phyloP scores from a whole-genome alignment of 495 filamentous ascomycete species.

The Talaromyces adpressus region DNA sequence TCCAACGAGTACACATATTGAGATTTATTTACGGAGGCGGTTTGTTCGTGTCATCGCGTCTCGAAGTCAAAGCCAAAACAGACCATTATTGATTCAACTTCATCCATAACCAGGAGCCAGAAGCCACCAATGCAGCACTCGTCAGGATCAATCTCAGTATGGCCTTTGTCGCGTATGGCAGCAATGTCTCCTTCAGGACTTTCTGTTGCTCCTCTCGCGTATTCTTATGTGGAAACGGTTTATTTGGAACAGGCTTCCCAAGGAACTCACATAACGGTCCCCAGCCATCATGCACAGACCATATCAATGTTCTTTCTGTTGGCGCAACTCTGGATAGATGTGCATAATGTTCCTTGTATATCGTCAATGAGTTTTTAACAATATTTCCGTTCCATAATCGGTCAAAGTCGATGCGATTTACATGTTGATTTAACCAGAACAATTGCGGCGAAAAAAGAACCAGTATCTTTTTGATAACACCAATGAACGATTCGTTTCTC shows the following conservation, averaged over 20 bases:
- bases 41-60: too few species aligned
- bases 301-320: slow-evolving; percentile 28
- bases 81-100: not conserved
- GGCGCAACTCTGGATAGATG: slow-evolving; percentile 24
- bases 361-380: not conserved
- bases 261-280: slow-evolving; percentile 37
- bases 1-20: too few species aligned
- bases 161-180: not conserved
- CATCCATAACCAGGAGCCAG: not conserved
- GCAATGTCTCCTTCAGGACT: not conserved
- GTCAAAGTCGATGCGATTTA: slow-evolving; percentile 13
- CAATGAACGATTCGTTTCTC: not conserved
- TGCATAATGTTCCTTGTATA: slow-evolving; percentile 25
- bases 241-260: slow-evolving; percentile 13
- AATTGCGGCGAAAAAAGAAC: not conserved
- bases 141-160: not conserved
- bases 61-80: too few species aligned
- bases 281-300: slow-evolving; percentile 38
- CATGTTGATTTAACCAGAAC: not conserved
- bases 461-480: not conserved
- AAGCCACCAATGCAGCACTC: not conserved
- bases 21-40: too few species aligned
- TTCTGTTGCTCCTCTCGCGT: not conserved
- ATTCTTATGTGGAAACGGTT: slow-evolving; percentile 10
- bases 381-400: slow-evolving; percentile 6